phyloP scores from a whole-genome alignment of 208 protist species.

The Leishmania tarentolae region DNA sequence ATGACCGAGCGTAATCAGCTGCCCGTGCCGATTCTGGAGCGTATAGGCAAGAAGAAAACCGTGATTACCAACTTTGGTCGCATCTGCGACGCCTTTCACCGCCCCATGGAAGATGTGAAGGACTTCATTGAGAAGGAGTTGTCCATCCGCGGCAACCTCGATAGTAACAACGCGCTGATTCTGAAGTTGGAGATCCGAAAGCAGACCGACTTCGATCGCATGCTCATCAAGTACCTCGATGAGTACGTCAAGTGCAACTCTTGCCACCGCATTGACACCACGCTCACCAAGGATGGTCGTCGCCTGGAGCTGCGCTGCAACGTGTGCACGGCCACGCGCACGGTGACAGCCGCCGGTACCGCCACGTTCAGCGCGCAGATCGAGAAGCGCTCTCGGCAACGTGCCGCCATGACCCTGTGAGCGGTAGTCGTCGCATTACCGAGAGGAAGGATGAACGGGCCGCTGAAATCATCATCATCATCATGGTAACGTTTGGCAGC shows the following conservation, averaged over 20 bases:
- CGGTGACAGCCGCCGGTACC: constrained; percentile 62
- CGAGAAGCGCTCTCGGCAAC: constrained; percentile 78
- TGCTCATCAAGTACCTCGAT: constrained; percentile 88
- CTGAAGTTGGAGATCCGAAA: constrained; percentile 90
- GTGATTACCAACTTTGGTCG: constrained; percentile 91
- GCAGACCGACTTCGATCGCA: constrained; percentile 75
- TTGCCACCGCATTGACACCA: constrained; percentile 90
- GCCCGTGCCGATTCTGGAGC: constrained; percentile 79
- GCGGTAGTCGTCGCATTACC: neutral
- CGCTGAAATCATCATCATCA: neutral
- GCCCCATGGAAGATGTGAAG: constrained; percentile 88
- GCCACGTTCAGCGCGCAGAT: constrained; percentile 78
- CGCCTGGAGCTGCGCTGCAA: constrained; percentile 76
- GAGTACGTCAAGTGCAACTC: constrained; percentile 93
- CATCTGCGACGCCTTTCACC: constrained; percentile 87
- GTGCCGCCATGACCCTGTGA: constrained; percentile 66
- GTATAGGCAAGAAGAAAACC: constrained; percentile 92
- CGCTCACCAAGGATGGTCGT: constrained; percentile 79
- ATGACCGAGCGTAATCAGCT: constrained; percentile 80
- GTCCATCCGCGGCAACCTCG: constrained; percentile 81
- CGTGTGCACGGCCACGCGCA: constrained; percentile 78
- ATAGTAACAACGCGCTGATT: constrained; percentile 86
- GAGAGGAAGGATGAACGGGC: constrained; percentile 2
- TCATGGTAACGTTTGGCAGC: too few relatives aligned
- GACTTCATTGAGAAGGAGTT: constrained; percentile 93